Base-by-base conservation (phyloP, 225 moss, liverwort and hornwort genomes). In the Neckera pumila region DNA sequence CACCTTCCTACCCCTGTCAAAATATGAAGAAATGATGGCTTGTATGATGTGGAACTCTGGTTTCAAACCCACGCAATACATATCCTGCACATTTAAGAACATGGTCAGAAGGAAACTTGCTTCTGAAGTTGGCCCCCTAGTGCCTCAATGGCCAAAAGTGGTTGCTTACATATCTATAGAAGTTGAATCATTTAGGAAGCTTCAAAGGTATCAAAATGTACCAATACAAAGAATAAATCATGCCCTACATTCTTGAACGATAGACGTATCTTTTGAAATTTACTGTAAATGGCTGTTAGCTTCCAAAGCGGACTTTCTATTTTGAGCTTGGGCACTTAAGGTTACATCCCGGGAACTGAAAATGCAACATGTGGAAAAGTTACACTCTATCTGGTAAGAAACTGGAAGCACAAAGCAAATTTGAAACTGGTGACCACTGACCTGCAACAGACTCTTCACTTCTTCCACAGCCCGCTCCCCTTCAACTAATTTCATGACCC, bases 31-130 rank as follows among this genome's bases (percentile, higher is more conserved):
- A 59, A 97, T 98, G 85, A 98, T 95, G 70, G 90, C 91, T 81
- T 95, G 97, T 90, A 97, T 92, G 42, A 98, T 97, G 74, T 95
- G 98, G 53, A 98, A 97, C 90, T 97, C 96, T 10, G 98, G 98
- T 88, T 97, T 97, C 93, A 98, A 89, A 33, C 98, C 98, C 83
- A 98, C 98, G 86, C 98, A 98, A 80, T 95, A 90, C 98, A 98
- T 98, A 86, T 98, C 98, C 94, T 94, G 93, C 77, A 79, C 63
- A 76, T 76, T 53, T 27, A 67, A 65, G 54, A 81, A 60, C 59
- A 82, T 45, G 12, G 38, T 92, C 85, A 92, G 85, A 87, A 85
- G 62, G 62, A 31, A 90, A 62, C 30, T 73, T 74, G 26, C 56
- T 57, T 84, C 84, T 70, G 53, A 45, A 81, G 27, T 18, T 85